These are phyloP conservation scores for Aureobasidium sp. DNA, from an alignment of 2,329 filamentous ascomycete species.

Conservation along the genomic window DNA sequence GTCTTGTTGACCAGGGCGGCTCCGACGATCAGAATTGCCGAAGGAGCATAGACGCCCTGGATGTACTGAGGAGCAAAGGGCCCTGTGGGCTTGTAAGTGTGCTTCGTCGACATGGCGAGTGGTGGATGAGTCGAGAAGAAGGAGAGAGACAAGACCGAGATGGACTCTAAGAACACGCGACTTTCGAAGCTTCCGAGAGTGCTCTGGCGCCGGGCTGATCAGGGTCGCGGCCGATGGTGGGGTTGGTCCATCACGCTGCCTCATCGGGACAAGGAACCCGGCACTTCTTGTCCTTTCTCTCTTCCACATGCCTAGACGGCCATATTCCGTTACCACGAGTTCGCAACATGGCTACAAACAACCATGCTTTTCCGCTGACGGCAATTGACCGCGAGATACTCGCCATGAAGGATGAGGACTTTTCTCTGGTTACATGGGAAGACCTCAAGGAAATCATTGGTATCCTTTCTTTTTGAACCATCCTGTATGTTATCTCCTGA, in stretches of 20 bases:
- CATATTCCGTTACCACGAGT: not conserved
- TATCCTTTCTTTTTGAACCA: slow-evolving; percentile 22
- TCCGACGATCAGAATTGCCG: slow-evolving; percentile 69
- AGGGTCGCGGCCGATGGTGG: not conserved
- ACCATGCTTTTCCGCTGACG: slow-evolving; percentile 40
- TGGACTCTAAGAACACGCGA: slow-evolving; percentile 26
- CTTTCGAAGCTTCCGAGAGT: not conserved
- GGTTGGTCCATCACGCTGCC: not conserved
- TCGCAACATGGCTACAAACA: not conserved
- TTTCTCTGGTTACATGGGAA: slow-evolving; percentile 45
- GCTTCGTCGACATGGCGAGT: slow-evolving; percentile 16
- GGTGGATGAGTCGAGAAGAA: not conserved
- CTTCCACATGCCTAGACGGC: not conserved
- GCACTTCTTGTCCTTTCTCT: not conserved
- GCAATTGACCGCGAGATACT: slow-evolving; percentile 43
- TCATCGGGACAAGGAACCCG: not conserved
- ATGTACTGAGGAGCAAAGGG: slow-evolving; percentile 57
- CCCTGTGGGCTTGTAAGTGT: slow-evolving; percentile 27
- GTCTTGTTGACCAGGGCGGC: slow-evolving; percentile 71
- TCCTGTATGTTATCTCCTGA: not conserved
- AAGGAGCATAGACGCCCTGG: slow-evolving; percentile 77
- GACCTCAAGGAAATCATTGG: slow-evolving; percentile 47
- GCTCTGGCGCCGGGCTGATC: not conserved
- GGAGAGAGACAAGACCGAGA: slow-evolving; percentile 19
- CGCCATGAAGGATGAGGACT: slow-evolving; percentile 47